Conservation (phyloP, 352 stramenopile species). For the Aphanomyces euteiches region DNA sequence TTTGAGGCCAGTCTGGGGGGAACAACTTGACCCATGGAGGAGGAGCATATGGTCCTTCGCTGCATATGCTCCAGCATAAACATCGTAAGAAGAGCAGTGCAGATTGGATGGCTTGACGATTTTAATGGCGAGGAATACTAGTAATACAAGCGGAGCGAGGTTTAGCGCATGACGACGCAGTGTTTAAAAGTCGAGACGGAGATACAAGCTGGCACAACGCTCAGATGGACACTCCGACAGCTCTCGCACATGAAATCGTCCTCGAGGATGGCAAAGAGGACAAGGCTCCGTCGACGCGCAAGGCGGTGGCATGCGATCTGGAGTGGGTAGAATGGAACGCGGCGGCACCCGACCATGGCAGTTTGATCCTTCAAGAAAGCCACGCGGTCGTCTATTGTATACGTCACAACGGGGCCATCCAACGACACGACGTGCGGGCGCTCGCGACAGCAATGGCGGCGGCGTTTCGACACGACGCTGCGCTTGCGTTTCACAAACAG, state of each 20-base stretch:
- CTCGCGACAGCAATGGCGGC: not conserved
- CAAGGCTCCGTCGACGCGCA: not conserved
- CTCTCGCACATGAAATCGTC: not conserved
- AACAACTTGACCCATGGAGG: too few relatives aligned
- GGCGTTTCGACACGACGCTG: not conserved
- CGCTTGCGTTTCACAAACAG: too few relatives aligned
- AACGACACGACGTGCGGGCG: not conserved
- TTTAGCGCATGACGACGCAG: not conserved
- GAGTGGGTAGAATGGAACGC: not conserved
- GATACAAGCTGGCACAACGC: not conserved
- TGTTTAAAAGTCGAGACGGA: not conserved
- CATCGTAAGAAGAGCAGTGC: too few relatives aligned
- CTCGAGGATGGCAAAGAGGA: not conserved
- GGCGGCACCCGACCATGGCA: not conserved
- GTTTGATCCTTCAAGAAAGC: not conserved
- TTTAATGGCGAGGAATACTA: too few relatives aligned
- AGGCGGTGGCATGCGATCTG: not conserved
- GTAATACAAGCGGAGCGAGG: not conserved
- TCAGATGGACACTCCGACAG: not conserved
- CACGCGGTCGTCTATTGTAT: not conserved
- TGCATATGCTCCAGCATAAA: too few relatives aligned
- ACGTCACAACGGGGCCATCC: not conserved
- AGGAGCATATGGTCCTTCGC: too few relatives aligned
- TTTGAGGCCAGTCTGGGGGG: too few relatives aligned
- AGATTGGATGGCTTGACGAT: too few relatives aligned